A percentile compares a stretch with the other conserved stretches of the same genome.
Evolutionary conservation across 495 filamentous ascomycete genomes (phyloP).

Genomic region (Daldinia bambusicola): DNA sequence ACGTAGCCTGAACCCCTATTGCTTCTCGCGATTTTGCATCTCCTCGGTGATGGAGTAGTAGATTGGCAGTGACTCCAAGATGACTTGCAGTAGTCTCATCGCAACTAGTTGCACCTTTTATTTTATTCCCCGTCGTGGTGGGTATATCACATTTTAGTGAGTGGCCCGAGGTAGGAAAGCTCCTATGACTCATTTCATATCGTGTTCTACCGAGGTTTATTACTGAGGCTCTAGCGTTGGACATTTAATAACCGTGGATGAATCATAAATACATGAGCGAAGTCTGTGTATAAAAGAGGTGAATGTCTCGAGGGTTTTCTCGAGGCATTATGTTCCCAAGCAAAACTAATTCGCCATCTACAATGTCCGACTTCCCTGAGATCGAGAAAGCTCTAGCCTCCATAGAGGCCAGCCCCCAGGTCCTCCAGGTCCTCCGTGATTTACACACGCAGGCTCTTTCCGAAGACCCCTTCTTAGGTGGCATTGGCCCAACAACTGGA

Average conservation of each 20-base stretch:
- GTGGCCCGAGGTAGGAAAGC: constrained; percentile 20
- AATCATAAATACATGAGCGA: background rate
- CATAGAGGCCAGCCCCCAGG: constrained; percentile 27
- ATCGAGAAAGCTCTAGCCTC: constrained; percentile 32
- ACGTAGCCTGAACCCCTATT: background rate
- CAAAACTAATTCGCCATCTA: constrained; percentile 1
- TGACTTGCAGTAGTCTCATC: background rate
- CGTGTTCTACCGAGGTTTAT: constrained; percentile 8
- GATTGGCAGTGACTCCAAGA: background rate
- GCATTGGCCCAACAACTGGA: constrained; percentile 6
- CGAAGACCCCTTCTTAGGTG: constrained; percentile 25
- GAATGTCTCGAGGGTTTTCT: background rate
- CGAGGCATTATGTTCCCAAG: background rate
- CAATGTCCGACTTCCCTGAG: constrained; percentile 22
- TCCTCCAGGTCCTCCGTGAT: constrained; percentile 30
- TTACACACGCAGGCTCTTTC: constrained; percentile 34
- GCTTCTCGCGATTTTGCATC: background rate
- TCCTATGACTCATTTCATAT: constrained; percentile 25
- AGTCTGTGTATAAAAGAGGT: background rate
- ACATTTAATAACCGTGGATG: background rate
- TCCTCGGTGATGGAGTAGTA: background rate
- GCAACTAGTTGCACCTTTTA: background rate
- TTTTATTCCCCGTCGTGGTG: background rate
- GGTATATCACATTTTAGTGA: background rate
- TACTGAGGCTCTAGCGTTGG: constrained; percentile 6